These are phyloP conservation scores for Metschnikowia continentalis DNA, from an alignment of 805 yeast species.

Conservation along the genomic window DNA sequence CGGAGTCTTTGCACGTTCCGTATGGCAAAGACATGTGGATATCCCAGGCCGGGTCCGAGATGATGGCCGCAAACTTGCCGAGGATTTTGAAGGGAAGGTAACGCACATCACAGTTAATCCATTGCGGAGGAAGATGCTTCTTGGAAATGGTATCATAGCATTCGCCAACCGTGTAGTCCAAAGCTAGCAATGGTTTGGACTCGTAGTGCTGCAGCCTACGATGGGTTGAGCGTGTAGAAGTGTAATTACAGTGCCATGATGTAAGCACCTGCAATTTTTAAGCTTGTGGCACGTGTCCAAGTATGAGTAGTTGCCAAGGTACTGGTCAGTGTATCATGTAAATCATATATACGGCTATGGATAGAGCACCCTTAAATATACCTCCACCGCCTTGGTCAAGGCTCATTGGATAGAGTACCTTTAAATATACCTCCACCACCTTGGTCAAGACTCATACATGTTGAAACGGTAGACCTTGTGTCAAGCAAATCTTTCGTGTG, in stretches of 20 bases:
- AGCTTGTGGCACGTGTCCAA: conserved; percentile 90
- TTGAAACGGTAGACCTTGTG: neutral
- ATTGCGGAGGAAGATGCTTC: conserved; percentile 57
- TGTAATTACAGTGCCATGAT: no score
- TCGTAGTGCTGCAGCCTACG: neutral
- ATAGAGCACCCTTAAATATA: neutral
- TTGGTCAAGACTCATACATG: no score
- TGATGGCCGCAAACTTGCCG: conserved; percentile 77
- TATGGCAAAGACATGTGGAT: conserved; percentile 85
- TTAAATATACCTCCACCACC: no score
- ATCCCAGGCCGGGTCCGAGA: conserved; percentile 97
- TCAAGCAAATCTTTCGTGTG: neutral
- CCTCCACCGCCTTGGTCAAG: neutral
- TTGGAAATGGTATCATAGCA: conserved; percentile 36
- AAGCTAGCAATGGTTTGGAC: conserved; percentile 11
- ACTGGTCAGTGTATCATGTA: conserved; percentile 49
- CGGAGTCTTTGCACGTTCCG: conserved; percentile 75
- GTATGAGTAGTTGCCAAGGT: conserved; percentile 87
- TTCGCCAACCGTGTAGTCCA: conserved; percentile 49
- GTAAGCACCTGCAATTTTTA: conserved; percentile 72
- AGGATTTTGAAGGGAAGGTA: conserved; percentile 62
- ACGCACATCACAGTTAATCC: conserved; percentile 84
- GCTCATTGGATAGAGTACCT: no score
- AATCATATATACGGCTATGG: neutral
- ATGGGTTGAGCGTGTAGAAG: conserved; percentile 53